Evolutionary conservation across 345 rosid genomes (phyloP).

Genomic region (Eucalyptus regnans): DNA sequence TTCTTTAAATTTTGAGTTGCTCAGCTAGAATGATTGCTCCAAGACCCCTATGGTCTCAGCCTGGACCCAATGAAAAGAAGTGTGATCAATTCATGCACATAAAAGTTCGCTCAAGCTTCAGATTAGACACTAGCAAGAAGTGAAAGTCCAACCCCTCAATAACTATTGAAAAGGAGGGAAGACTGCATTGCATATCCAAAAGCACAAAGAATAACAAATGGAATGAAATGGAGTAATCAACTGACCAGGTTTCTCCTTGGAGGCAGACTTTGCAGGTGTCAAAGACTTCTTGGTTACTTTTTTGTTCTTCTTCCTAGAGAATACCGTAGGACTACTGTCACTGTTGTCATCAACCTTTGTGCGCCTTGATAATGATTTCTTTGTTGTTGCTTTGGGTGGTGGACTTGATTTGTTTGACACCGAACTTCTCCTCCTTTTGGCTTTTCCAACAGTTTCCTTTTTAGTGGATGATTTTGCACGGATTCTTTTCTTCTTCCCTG

Average conservation of each 20-base stretch:
- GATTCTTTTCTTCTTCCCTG: slow-evolving; percentile 30
- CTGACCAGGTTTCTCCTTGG: slow-evolving; percentile 47
- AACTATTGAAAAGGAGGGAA: background rate
- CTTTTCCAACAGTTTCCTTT: slow-evolving; percentile 46
- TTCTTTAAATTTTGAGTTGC: background rate
- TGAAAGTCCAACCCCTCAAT: background rate
- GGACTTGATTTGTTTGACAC: slow-evolving; percentile 24
- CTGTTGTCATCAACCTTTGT: slow-evolving; percentile 40
- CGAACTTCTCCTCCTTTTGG: slow-evolving; percentile 34
- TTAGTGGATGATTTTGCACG: slow-evolving; percentile 25
- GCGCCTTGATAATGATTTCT: slow-evolving; percentile 31
- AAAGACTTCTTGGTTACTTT: slow-evolving; percentile 30
- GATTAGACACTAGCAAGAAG: background rate
- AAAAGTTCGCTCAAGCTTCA: background rate
- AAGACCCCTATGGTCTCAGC: background rate
- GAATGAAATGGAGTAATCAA: background rate
- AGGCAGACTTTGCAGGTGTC: slow-evolving; percentile 32
- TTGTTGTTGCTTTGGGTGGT: slow-evolving; percentile 35
- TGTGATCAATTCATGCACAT: background rate
- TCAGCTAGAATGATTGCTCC: background rate
- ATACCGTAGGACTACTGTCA: slow-evolving; percentile 46
- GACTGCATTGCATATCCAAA: background rate
- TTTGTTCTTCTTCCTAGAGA: slow-evolving; percentile 52
- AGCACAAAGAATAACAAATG: background rate
- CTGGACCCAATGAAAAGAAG: background rate